phyloP scores from a whole-genome alignment of 225 moss, liverwort and hornwort species.

The Bryoerythrophyllum caledonicum region DNA sequence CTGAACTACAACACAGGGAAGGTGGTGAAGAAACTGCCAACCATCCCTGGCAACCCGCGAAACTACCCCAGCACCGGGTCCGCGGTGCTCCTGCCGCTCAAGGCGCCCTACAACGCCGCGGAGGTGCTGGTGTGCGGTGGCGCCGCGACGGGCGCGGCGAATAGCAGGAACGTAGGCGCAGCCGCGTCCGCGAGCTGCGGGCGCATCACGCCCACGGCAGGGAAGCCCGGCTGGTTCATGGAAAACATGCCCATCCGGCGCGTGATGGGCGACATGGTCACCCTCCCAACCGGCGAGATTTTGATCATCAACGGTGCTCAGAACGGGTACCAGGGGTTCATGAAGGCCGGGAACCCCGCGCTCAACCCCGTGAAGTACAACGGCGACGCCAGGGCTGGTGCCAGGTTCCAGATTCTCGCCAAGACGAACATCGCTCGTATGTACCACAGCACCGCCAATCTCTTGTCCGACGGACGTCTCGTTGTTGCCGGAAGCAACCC shows the following conservation, averaged over 20 bases:
- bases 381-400: background rate
- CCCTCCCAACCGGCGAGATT: slow-evolving; percentile 46
- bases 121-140: slow-evolving; percentile 42
- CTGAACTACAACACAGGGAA: slow-evolving; percentile 13
- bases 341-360: slow-evolving; percentile 28
- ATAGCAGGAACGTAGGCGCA: background rate
- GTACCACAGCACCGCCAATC: slow-evolving; percentile 46
- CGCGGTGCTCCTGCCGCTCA: slow-evolving; percentile 27
- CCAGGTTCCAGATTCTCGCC: slow-evolving; percentile 14
- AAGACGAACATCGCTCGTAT: slow-evolving; percentile 23
- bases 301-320: slow-evolving; percentile 65
- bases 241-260: slow-evolving; percentile 7
- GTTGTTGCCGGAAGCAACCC: slow-evolving; percentile 40
- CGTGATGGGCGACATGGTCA: slow-evolving; percentile 67
- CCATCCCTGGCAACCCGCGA: slow-evolving; percentile 31
- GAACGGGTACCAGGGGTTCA: slow-evolving; percentile 65
- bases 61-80: slow-evolving; percentile 35
- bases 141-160: slow-evolving; percentile 39
- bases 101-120: background rate
- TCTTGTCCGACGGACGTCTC: slow-evolving; percentile 41
- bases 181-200: slow-evolving; percentile 56
- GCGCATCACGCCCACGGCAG: slow-evolving; percentile 41
- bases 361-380: slow-evolving; percentile 54
- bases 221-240: slow-evolving; percentile 39
- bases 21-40: slow-evolving; percentile 14